A percentile compares a stretch with the other conserved stretches of the same genome.
Evolutionary conservation across 768 basidiomycete genomes (phyloP).

Genomic region (Lentinus brumalis): DNA sequence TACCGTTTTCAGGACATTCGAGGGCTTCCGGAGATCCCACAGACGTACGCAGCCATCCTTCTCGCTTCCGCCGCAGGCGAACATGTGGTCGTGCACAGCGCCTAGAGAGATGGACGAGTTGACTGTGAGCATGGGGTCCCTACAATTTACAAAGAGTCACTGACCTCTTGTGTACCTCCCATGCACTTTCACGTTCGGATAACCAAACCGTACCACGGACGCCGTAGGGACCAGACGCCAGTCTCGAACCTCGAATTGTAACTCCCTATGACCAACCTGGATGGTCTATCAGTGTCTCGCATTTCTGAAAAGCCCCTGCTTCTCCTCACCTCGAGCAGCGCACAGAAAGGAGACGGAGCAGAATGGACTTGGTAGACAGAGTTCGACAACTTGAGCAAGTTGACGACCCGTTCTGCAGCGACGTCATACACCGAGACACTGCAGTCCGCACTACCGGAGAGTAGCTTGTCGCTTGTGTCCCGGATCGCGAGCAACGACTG

Average conservation of each 20-base stretch:
- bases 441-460: conserved; percentile 52
- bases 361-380: conserved; percentile 45
- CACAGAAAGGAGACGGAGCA: conserved; percentile 40
- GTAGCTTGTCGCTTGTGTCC: conserved; percentile 49
- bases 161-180: conserved; percentile 50
- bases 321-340: conserved; percentile 44
- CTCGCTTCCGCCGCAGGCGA: conserved; percentile 44
- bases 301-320: background rate
- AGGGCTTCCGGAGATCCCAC: conserved; percentile 50
- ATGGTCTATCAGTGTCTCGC: background rate
- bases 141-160: background rate
- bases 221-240: conserved; percentile 39
- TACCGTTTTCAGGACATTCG: conserved; percentile 20
- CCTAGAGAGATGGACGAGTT: conserved; percentile 17
- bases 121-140: background rate
- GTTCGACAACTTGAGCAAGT: conserved; percentile 45
- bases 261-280: conserved; percentile 51
- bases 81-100: conserved; percentile 28
- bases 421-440: conserved; percentile 48
- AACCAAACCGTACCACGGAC: conserved; percentile 49
- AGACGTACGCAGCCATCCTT: conserved; percentile 43
- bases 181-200: conserved; percentile 35
- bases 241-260: conserved; percentile 56
- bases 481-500: conserved; percentile 46
- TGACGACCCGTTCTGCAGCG: conserved; percentile 44